A percentile compares a stretch with the other conserved stretches of the same genome.
These are phyloP conservation scores for Physaria fendleri DNA, from an alignment of 345 rosid species.

Conservation along the genomic window DNA sequence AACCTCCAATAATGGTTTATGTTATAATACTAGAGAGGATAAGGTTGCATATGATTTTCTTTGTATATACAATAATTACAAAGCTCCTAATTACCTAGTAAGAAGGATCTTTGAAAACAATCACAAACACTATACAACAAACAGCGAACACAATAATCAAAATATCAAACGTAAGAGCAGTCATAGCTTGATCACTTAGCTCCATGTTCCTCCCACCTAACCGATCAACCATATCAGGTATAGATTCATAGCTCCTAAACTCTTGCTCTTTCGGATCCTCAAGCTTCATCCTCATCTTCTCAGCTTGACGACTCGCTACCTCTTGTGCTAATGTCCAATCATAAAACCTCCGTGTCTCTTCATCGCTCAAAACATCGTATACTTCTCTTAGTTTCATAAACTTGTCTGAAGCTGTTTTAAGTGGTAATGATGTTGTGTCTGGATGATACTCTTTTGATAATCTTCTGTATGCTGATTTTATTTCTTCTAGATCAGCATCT, in stretches of 20 bases:
- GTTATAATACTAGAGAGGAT: too few species aligned
- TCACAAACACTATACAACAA: slow-evolving; percentile 52
- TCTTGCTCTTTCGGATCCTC: slow-evolving; percentile 71
- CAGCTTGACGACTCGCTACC: slow-evolving; percentile 70
- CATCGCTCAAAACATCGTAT: slow-evolving; percentile 55
- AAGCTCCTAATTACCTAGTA: slow-evolving; percentile 22
- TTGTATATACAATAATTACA: not conserved
- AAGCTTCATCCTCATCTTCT: slow-evolving; percentile 62
- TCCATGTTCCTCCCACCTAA: slow-evolving; percentile 76
- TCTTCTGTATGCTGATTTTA: slow-evolving; percentile 77
- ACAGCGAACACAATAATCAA: slow-evolving; percentile 46
- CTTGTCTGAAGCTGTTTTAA: slow-evolving; percentile 75
- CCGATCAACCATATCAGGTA: slow-evolving; percentile 81
- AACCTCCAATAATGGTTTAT: too few species aligned
- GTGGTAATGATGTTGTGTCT: slow-evolving; percentile 84
- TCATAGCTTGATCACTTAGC: slow-evolving; percentile 72
- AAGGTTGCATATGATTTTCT: not conserved
- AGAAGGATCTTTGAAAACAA: slow-evolving; percentile 59
- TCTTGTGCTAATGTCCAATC: slow-evolving; percentile 96
- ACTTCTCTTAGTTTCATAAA: slow-evolving; percentile 70
- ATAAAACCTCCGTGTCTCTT: slow-evolving; percentile 64
- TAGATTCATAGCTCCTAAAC: slow-evolving; percentile 35
- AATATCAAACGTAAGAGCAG: slow-evolving; percentile 74
- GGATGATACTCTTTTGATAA: slow-evolving; percentile 93
- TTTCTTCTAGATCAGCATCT: slow-evolving; percentile 75